Evolutionary conservation across 352 stramenopile species (phyloP).

Genomic region (Achlya hypogyna): DNA sequence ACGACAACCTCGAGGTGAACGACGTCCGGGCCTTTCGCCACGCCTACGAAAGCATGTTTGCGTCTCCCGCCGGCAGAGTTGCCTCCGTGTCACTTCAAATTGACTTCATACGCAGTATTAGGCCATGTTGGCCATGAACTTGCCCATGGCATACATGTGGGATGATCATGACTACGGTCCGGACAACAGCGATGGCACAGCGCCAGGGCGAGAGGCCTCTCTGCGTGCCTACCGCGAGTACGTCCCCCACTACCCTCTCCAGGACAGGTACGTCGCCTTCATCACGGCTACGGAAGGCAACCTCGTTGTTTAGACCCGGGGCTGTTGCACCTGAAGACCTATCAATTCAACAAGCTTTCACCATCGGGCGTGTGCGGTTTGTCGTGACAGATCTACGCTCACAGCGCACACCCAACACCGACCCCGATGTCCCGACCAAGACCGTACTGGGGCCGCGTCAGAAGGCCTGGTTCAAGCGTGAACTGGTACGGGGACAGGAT

Average conservation of each 20-base stretch:
- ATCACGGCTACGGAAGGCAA: background rate
- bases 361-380: conserved; percentile 75
- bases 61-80: conserved; percentile 41
- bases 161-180: conserved; percentile 86
- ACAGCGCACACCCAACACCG: conserved; percentile 53
- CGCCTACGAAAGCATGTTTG: conserved; percentile 65
- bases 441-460: conserved; percentile 75
- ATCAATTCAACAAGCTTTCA: conserved; percentile 72
- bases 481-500: conserved; percentile 47
- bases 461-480: conserved; percentile 80
- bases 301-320: conserved; percentile 6
- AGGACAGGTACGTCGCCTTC: conserved; percentile 17
- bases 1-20: conserved; percentile 72
- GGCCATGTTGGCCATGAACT: conserved; percentile 71
- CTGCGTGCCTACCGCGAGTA: conserved; percentile 72
- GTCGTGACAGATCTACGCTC: conserved; percentile 77
- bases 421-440: conserved; percentile 59
- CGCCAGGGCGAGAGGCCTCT: conserved; percentile 54
- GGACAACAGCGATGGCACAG: conserved; percentile 81
- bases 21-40: conserved; percentile 44
- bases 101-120: background rate
- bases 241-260: conserved; percentile 64
- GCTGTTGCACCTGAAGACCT: background rate
- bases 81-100: background rate
- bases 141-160: conserved; percentile 86